Conservation (phyloP, 1,284 basidiomycete species). For the Heterobasidion occidentale region DNA sequence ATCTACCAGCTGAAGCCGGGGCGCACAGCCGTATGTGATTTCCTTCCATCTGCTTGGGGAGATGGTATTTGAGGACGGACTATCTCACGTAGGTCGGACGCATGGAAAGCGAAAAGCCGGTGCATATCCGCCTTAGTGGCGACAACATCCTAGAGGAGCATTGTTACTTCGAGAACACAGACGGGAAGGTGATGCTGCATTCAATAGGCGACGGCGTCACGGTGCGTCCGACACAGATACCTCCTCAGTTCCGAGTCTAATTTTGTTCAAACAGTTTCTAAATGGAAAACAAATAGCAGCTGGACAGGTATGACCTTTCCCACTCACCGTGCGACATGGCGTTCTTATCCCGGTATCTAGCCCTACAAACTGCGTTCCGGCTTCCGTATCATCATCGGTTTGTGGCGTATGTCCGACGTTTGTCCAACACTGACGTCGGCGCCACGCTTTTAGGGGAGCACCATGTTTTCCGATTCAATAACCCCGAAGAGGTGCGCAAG, state of each 20-base stretch:
- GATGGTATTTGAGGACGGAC: background rate
- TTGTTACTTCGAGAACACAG: constrained; percentile 83
- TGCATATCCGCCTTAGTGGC: constrained; percentile 91
- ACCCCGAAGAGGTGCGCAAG: constrained; percentile 90
- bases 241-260: background rate
- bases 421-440: background rate
- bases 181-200: constrained; percentile 80
- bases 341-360: constrained; percentile 27
- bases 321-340: constrained; percentile 4
- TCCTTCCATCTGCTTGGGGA: background rate
- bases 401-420: constrained; percentile 13
- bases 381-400: constrained; percentile 91
- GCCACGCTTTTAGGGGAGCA: constrained; percentile 64
- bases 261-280: constrained; percentile 51
- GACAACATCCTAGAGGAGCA: constrained; percentile 89
- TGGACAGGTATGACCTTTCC: constrained; percentile 47
- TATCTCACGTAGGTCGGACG: constrained; percentile 58
- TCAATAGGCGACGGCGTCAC: constrained; percentile 78
- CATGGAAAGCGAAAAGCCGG: constrained; percentile 69
- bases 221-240: constrained; percentile 35
- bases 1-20: constrained; percentile 94
- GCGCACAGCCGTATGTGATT: constrained; percentile 55
- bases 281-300: constrained; percentile 85
- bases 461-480: constrained; percentile 97
- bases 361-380: constrained; percentile 82